Evolutionary conservation across 1,139 yeast genomes (phyloP).

Genomic region (Kodamaea sp.): DNA sequence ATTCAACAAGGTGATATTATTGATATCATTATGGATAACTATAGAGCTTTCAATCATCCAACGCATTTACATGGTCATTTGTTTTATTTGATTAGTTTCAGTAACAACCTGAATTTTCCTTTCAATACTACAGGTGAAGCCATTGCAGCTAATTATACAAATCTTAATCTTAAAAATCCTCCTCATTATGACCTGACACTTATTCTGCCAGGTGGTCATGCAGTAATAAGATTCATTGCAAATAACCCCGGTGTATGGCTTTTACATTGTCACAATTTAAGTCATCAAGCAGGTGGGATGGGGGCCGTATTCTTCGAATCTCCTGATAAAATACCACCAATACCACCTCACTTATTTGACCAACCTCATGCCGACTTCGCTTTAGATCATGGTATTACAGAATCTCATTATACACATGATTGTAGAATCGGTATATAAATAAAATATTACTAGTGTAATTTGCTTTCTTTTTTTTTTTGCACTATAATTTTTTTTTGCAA

Average conservation of each 20-base stretch:
- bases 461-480: too few relatives aligned
- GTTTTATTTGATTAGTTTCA: constrained; percentile 26
- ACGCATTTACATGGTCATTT: constrained; percentile 36
- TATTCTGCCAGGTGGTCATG: constrained; percentile 27
- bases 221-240: constrained; percentile 22
- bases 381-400: constrained; percentile 1
- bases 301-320: constrained; percentile 31
- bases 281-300: constrained; percentile 36
- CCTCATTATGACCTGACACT: constrained; percentile 26
- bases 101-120: constrained; percentile 19
- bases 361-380: constrained; percentile 7
- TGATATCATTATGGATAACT: constrained; percentile 30
- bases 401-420: constrained; percentile 1
- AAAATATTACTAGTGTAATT: too few relatives aligned
- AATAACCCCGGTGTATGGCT: constrained; percentile 17
- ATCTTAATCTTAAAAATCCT: constrained; percentile 17
- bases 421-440: not conserved
- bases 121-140: constrained; percentile 24
- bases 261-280: constrained; percentile 36
- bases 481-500: not conserved
- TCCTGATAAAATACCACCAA: constrained; percentile 16
- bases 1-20: constrained; percentile 23
- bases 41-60: constrained; percentile 27
- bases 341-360: constrained; percentile 7
- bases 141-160: constrained; percentile 12